Base-by-base conservation (phyloP, 257 asterid species). In the Petunia axillaris region DNA sequence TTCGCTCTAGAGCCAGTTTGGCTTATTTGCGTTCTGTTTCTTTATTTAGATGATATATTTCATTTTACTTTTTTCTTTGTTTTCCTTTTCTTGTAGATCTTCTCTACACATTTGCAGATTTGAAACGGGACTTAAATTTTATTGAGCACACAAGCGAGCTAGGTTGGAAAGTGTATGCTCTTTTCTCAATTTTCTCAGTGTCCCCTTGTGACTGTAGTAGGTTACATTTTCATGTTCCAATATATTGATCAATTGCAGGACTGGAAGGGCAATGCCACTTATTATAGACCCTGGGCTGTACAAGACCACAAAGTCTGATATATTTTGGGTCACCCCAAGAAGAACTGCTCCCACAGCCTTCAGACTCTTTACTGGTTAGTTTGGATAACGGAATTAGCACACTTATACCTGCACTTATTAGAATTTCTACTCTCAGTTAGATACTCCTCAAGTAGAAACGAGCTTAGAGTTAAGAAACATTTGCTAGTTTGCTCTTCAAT, bases 351-450 rank as follows among this genome's bases (percentile, higher is more conserved):
- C 91, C 0, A 83, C 80, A 40, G 81, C 88, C 67, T 88, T 86
- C 73, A 96, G 88, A 89, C 83, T 94, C 84, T 96, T 94, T 79
- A 91, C 99, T 6, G 98, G 98, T 93, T 50, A 86, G 96, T 90
- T 76, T 58, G 67, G 3, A 43, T 41, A 46, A 48, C 2, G 40
- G 38, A 6, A 7, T 71, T 4, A 54, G 68, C 82, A 9, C 11
- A 50, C 8, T 52, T 52, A 4, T 52, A 52, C 10, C 8, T 52
- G 55, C 15, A 52, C 25, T 52, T 50, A 0, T 50, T 8, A 2
- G 10, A 10, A 25, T 25, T 25, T 25, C 25, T 25, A 25, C 25
- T 25, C 25, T 25, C 25, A 25, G 25, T 25, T 25, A 25, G 25
- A 25, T 25, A 25, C 25, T 25, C 25, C 25, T 25, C 25, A 25